Evolutionary conservation across 2,329 filamentous ascomycete species (phyloP), one percentile per base, ranked within the genome.

Genomic region (Cladorrhinum sp.): DNA sequence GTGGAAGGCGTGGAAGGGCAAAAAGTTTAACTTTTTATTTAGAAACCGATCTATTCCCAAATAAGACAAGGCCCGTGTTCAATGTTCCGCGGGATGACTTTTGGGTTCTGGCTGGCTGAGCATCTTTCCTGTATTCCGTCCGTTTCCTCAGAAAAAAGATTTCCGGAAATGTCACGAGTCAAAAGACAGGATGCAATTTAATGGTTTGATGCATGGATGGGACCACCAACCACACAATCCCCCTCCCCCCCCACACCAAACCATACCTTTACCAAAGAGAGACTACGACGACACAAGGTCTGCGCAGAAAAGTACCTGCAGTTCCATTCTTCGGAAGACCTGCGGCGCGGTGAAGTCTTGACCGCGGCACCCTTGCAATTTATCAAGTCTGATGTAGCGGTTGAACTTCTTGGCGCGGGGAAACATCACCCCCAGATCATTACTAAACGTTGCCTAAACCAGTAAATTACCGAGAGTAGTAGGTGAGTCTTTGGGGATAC

Each of bases 1-100:
- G 42, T 57, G 54, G 23, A 20, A 21, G 39, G 26, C 46, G 53
- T 28, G 33, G 24, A 57, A 57, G 49, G 12, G 18, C 18, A 57
- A 56, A 57, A 57, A 57, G 39, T 10, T 57, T 57, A 57, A 57
- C 54, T 57, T 57, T 57, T 57, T 57, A 57, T 28, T 57, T 57
- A 57, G 54, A 57, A 57, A 57, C 24, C 16, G 23, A 33, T 21
- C 54, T 57, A 57, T 57, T 24, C 54, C 54, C 24, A 49, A 57
- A 48, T 12, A 6, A 49, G 54, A n/a, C 16, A 57, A 57, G 39
- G 20, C 39, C 42, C n/a, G 18, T 20, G 8, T 23, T 20, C 9
- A n/a, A 28, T 30, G 12, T 9, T 54, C n/a, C 51, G 51, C 24
- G 28, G 51, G 23, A 51, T 51, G 49, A 51, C 16, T 16, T 16